Conservation (phyloP, 768 basidiomycete genomes). For the Macrolepiota albuminosa region DNA sequence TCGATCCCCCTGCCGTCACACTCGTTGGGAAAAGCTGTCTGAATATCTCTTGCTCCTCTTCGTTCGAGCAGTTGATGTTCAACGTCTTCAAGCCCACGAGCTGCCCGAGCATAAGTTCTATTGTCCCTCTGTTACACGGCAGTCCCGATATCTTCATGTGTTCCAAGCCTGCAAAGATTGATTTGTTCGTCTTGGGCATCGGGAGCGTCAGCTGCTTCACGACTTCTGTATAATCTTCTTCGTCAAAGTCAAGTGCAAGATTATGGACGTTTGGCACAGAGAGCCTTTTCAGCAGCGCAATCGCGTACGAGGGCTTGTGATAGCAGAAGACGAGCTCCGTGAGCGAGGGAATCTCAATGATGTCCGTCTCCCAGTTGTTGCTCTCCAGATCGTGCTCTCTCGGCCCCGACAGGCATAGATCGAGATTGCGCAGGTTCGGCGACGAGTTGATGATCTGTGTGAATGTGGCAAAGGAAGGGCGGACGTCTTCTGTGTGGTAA, state of each 20-base stretch:
- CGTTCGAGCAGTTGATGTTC: slow-evolving; percentile 26
- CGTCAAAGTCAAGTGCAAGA: slow-evolving; percentile 53
- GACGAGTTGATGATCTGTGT: slow-evolving; percentile 45
- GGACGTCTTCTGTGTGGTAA: slow-evolving; percentile 58
- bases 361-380: slow-evolving; percentile 29
- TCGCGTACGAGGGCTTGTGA: slow-evolving; percentile 33
- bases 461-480: slow-evolving; percentile 55
- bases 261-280: slow-evolving; percentile 33
- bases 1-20: not conserved
- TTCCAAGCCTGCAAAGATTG: slow-evolving; percentile 44
- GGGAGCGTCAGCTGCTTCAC: slow-evolving; percentile 38
- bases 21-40: slow-evolving; percentile 15
- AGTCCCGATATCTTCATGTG: slow-evolving; percentile 49
- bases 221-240: slow-evolving; percentile 49
- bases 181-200: slow-evolving; percentile 32
- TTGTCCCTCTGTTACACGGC: slow-evolving; percentile 30
- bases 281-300: slow-evolving; percentile 33
- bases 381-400: slow-evolving; percentile 28
- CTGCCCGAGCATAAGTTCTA: slow-evolving; percentile 39
- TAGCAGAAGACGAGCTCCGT: slow-evolving; percentile 33
- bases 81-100: slow-evolving; percentile 43
- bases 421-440: slow-evolving; percentile 49
- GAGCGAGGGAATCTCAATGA: slow-evolving; percentile 35
- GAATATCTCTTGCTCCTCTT: slow-evolving; percentile 29
- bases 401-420: slow-evolving; percentile 56